Conservation (phyloP, 306 rosid genomes). For the Vigna mungo region DNA sequence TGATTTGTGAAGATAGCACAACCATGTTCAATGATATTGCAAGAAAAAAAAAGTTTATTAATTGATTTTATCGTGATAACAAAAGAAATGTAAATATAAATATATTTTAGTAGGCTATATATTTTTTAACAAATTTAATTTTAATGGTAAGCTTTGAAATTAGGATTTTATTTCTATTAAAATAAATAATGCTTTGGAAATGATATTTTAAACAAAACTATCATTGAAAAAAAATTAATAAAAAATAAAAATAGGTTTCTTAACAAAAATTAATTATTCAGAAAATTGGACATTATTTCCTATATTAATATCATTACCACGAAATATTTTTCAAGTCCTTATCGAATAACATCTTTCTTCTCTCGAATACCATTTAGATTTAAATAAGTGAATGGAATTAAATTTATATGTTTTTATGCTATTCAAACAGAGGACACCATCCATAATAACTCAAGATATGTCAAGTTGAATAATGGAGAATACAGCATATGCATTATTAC, state of each 20-base stretch:
- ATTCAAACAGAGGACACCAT: constrained; percentile 11
- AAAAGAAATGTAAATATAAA: neutral
- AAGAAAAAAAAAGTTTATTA: neutral
- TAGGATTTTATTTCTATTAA: neutral
- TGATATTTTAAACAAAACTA: no score
- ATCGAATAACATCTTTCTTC: neutral
- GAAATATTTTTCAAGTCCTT: neutral
- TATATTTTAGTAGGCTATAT: neutral
- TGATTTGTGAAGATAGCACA: constrained; percentile 17
- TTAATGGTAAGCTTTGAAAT: neutral
- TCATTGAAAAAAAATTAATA: no score
- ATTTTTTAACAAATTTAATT: neutral
- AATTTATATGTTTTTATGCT: neutral
- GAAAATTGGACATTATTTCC: no score
- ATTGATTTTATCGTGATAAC: neutral
- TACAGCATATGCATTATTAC: neutral
- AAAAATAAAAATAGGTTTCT: no score
- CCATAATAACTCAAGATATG: constrained; percentile 12
- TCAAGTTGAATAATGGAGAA: constrained; percentile 16
- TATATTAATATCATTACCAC: no score
- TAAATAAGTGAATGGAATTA: constrained; percentile 20
- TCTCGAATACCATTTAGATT: neutral
- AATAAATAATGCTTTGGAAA: neutral
- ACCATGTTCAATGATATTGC: neutral
- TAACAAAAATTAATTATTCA: no score